Evolutionary conservation across 2,329 filamentous ascomycete genomes (phyloP).

Genomic region (Celoporthe dispersa): DNA sequence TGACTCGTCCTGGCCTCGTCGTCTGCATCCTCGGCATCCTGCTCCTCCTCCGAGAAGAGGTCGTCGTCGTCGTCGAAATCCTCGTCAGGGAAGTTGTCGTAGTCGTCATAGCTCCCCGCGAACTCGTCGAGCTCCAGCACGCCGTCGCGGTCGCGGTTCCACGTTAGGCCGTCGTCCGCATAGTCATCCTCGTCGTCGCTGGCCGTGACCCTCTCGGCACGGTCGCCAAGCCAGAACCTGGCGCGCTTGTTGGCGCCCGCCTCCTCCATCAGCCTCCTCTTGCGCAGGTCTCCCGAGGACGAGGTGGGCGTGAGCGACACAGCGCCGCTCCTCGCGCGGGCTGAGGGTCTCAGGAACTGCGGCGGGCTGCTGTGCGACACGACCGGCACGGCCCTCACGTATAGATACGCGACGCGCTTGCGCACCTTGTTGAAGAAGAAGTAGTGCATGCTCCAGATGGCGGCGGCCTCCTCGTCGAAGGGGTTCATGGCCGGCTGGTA

Average conservation of each 20-base stretch:
- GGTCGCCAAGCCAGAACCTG: constrained; percentile 84
- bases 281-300: constrained; percentile 33
- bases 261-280: constrained; percentile 38
- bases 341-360: constrained; percentile 39
- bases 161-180: constrained; percentile 56
- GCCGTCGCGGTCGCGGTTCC: constrained; percentile 63
- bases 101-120: constrained; percentile 50
- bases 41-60: constrained; percentile 39
- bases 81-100: constrained; percentile 43
- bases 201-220: constrained; percentile 50
- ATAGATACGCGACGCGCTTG: constrained; percentile 93
- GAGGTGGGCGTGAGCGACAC: constrained; percentile 31
- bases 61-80: constrained; percentile 45
- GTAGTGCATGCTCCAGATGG: constrained; percentile 94
- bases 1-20: constrained; percentile 38
- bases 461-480: constrained; percentile 88
- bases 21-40: constrained; percentile 47
- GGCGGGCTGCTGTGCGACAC: constrained; percentile 67
- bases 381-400: constrained; percentile 84
- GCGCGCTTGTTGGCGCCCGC: constrained; percentile 76
- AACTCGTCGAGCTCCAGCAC: constrained; percentile 60
- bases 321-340: constrained; percentile 40
- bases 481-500: constrained; percentile 90
- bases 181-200: constrained; percentile 53
- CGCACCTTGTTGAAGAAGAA: constrained; percentile 95